phyloP scores from a whole-genome alignment of 495 filamentous ascomycete species.

The Beverwykella pulmonaria region DNA sequence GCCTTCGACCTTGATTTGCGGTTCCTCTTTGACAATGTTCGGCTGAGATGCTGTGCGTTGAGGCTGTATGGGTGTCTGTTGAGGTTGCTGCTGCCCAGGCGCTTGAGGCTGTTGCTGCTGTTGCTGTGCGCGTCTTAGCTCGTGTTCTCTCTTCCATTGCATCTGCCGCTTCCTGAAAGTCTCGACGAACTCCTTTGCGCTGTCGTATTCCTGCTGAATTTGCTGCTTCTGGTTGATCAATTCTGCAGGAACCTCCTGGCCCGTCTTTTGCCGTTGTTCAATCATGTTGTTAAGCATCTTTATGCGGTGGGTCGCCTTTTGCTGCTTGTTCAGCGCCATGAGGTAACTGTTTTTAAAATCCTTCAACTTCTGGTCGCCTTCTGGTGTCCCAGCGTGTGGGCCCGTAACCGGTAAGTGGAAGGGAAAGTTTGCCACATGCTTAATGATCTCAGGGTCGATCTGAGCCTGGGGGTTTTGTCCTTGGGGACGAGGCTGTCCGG shows the following conservation, averaged over 20 bases:
- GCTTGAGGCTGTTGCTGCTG: slow-evolving; percentile 25
- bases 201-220: slow-evolving; percentile 24
- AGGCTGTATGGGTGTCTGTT: slow-evolving; percentile 3
- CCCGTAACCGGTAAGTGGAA: slow-evolving; percentile 26
- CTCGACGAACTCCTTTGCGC: slow-evolving; percentile 27
- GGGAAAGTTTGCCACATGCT: slow-evolving; percentile 33
- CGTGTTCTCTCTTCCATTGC: slow-evolving; percentile 17
- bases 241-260: slow-evolving; percentile 32
- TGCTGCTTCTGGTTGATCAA: slow-evolving; percentile 16
- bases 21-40: slow-evolving; percentile 21
- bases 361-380: slow-evolving; percentile 31
- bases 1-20: slow-evolving; percentile 32
- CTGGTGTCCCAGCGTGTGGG: slow-evolving; percentile 31
- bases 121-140: slow-evolving; percentile 26
- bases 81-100: slow-evolving; percentile 10
- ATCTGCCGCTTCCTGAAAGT: slow-evolving; percentile 34
- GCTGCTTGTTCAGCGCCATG: slow-evolving; percentile 32
- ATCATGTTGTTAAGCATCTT: slow-evolving; percentile 21
- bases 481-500: neutral
- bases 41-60: slow-evolving; percentile 9
- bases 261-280: slow-evolving; percentile 15
- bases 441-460: slow-evolving; percentile 32
- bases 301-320: slow-evolving; percentile 21
- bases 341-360: slow-evolving; percentile 35
- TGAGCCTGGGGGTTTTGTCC: slow-evolving; percentile 14